phyloP scores from a whole-genome alignment of 805 yeast genomes.

The Pichia scutulata region DNA sequence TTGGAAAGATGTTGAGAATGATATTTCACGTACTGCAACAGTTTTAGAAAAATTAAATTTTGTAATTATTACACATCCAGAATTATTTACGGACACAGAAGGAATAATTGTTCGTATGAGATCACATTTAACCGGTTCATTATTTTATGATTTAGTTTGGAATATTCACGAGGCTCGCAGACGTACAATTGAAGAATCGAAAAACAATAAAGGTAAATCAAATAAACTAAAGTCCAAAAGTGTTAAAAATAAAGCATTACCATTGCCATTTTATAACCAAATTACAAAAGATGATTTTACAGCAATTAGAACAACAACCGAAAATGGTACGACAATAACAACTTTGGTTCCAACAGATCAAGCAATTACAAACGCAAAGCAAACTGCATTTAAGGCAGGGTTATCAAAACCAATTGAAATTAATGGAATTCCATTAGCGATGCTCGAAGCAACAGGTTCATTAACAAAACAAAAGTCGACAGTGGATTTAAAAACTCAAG shows the following conservation, averaged over 20 bases:
- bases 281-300: conserved; percentile 84
- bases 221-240: conserved; percentile 5
- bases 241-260: conserved; percentile 38
- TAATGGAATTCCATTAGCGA: conserved; percentile 33
- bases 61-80: conserved; percentile 82
- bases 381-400: conserved; percentile 50
- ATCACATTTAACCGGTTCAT: conserved; percentile 83
- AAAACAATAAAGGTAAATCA: conserved; percentile 19
- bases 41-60: conserved; percentile 83
- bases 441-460: conserved; percentile 79
- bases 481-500: background rate
- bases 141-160: conserved; percentile 89
- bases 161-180: conserved; percentile 91
- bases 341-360: conserved; percentile 81
- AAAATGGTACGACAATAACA: conserved; percentile 87
- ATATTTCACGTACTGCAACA: conserved; percentile 84
- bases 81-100: conserved; percentile 51
- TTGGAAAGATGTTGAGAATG: conserved; percentile 87
- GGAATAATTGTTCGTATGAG: conserved; percentile 83
- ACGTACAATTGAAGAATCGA: conserved; percentile 40
- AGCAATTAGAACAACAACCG: conserved; percentile 78
- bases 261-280: conserved; percentile 85
- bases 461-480: conserved; percentile 20
- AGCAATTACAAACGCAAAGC: conserved; percentile 57
- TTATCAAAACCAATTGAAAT: conserved; percentile 38